Conservation (phyloP, 345 rosid species). For the Hibiscus syriacus region DNA sequence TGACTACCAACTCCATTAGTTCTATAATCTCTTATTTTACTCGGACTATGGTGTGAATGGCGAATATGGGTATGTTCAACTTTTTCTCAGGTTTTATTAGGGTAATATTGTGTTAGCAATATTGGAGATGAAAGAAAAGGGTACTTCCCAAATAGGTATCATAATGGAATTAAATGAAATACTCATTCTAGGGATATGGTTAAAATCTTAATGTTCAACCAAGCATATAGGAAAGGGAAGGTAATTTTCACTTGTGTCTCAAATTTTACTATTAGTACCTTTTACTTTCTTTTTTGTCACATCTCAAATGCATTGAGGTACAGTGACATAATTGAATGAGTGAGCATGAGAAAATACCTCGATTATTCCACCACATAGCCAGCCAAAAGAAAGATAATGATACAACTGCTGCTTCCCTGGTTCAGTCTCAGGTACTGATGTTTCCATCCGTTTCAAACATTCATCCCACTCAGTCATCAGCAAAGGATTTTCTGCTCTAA, state of each 20-base stretch:
- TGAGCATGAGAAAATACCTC: conserved; percentile 49
- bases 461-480: conserved; percentile 73
- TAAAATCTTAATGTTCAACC: background rate
- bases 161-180: background rate
- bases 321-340: background rate
- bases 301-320: background rate
- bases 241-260: background rate
- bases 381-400: conserved; percentile 84
- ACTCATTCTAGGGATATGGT: background rate
- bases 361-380: conserved; percentile 91
- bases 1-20: background rate
- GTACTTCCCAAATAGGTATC: background rate
- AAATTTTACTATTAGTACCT: background rate
- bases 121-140: too few species aligned
- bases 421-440: conserved; percentile 63
- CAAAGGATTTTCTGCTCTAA: conserved; percentile 52
- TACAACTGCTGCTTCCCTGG: conserved; percentile 75
- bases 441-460: conserved; percentile 60
- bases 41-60: background rate
- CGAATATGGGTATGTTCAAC: background rate
- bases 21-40: background rate
- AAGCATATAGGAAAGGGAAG: background rate
- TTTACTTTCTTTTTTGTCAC: background rate
- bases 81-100: background rate
- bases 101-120: too few species aligned